Evolutionary conservation across 2,329 filamentous ascomycete genomes (phyloP), one percentile per base, ranked within the genome.

Genomic region (Aureobasidium melanogenum): DNA sequence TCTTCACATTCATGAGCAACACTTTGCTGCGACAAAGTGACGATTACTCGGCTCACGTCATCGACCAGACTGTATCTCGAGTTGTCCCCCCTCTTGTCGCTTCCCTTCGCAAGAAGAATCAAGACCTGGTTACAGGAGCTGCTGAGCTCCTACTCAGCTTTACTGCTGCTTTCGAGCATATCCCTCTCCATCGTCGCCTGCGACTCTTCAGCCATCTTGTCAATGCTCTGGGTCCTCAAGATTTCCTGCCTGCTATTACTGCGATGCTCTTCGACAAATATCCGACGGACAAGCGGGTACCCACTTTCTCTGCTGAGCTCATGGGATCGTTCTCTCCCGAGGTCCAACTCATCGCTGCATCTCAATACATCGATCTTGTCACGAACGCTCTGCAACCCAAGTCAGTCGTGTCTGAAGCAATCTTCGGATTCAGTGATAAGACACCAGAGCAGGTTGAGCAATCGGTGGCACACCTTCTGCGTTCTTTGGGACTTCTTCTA

Each of bases 1-100:
- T 99, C 57, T 99, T 99, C 76, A 97, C 94, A 0, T 97, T 97
- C 72, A 97, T 97, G 87, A 91, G 93, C 44, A 88, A 88, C 46
- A 96, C 90, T 3, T 87, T 97, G 22, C 82, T 99, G 54, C 87
- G 89, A 52, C 93, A 97, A 75, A 91, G 90, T 67, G 95, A 99
- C 69, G 93, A 97, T 68, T 97, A 97, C 76, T 97, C 94, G 24
- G 91, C 92, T 14, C 90, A 96, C 72, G 93, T 99, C 34, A 93
- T 97, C 62, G 91, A 95, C 68, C 91, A 84, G 69, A 97, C 94
- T 1, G 92, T 99, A 67, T 89, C 91, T 64, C 88, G 93, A 68
- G 92, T 99, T 24, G 89, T 99, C 32, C 95, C 95, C 26, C 91
- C 93, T 15, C 79, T 99, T 47, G 91, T 97, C 41, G 85, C 87